Percentiles rank a stretch among this genome's conserved stretches.
Conservation (phyloP, 495 filamentous ascomycete genomes). For the Penicillium verhagenii region DNA sequence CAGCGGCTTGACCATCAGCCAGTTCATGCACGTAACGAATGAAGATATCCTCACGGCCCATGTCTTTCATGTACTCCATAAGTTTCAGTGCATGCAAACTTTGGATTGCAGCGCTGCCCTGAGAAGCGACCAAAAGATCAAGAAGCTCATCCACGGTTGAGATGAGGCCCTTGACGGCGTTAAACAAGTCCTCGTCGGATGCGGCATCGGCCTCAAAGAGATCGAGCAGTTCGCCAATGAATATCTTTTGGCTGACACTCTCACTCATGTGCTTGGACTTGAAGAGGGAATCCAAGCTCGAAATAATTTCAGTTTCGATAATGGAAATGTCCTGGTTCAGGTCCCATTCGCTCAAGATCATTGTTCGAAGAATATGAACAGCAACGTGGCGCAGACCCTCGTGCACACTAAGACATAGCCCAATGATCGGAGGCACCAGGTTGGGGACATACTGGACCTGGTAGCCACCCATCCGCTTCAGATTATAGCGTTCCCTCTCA, state of each 20-base stretch:
- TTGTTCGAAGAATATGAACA: slow-evolving; percentile 89
- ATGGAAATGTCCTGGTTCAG: slow-evolving; percentile 87
- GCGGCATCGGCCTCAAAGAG: slow-evolving; percentile 72
- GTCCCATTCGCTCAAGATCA: slow-evolving; percentile 99
- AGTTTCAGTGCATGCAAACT: slow-evolving; percentile 85
- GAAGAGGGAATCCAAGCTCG: slow-evolving; percentile 89
- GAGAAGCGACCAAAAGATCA: slow-evolving; percentile 89
- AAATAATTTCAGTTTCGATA: slow-evolving; percentile 95
- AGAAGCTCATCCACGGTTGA: slow-evolving; percentile 85
- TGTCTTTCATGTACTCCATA: slow-evolving; percentile 96
- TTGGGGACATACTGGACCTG: slow-evolving; percentile 98
- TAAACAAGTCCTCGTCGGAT: slow-evolving; percentile 71
- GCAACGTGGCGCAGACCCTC: slow-evolving; percentile 86
- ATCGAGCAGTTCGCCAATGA: slow-evolving; percentile 79
- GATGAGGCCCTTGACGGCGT: slow-evolving; percentile 74
- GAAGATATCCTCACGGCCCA: slow-evolving; percentile 97
- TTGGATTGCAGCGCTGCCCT: slow-evolving; percentile 74
- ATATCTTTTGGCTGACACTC: slow-evolving; percentile 86
- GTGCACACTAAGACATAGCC: slow-evolving; percentile 92
- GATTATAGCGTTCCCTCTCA: slow-evolving; percentile 67
- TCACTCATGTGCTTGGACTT: slow-evolving; percentile 85
- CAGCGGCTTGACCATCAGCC: slow-evolving; percentile 70
- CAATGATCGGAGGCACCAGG: slow-evolving; percentile 86
- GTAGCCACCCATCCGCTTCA: slow-evolving; percentile 87
- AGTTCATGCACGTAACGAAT: slow-evolving; percentile 96